Evolutionary conservation across 306 rosid genomes (phyloP).

Genomic region (Ammopiptanthus mongolicus): DNA sequence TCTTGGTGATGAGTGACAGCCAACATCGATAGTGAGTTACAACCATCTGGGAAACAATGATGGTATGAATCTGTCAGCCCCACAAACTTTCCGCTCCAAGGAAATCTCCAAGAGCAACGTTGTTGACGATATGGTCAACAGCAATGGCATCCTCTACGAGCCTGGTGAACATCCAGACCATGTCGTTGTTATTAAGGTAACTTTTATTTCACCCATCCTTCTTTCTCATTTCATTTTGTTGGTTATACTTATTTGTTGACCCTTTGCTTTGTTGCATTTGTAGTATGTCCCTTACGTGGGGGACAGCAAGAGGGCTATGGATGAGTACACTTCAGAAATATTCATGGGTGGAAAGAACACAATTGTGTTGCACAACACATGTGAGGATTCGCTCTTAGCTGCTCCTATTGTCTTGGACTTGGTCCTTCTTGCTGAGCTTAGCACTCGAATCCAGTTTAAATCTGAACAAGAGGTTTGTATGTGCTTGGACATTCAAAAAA

Average conservation of each 20-base stretch:
- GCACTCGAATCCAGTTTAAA: slow-evolving; percentile 83
- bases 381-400: slow-evolving; percentile 94
- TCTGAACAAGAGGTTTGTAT: slow-evolving; percentile 73
- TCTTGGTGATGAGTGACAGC: slow-evolving; percentile 45
- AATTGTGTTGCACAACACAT: slow-evolving; percentile 89
- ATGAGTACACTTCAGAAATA: slow-evolving; percentile 87
- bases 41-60: slow-evolving; percentile 98
- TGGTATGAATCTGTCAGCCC: slow-evolving; percentile 98
- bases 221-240: neutral
- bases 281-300: slow-evolving; percentile 93
- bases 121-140: slow-evolving; percentile 96
- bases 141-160: slow-evolving; percentile 83
- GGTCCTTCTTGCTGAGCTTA: slow-evolving; percentile 96
- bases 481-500: too few relatives aligned
- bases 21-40: slow-evolving; percentile 97
- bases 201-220: neutral
- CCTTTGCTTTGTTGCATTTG: slow-evolving; percentile 9
- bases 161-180: slow-evolving; percentile 99
- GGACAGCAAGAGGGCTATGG: slow-evolving; percentile 99
- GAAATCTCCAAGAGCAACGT: slow-evolving; percentile 98
- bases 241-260: neutral
- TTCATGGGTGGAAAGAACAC: slow-evolving; percentile 95
- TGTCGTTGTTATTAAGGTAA: slow-evolving; percentile 93
- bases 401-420: slow-evolving; percentile 92
- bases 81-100: slow-evolving; percentile 95